These are phyloP conservation scores for Pseudogymnoascus sp. DNA, from an alignment of 2,329 filamentous ascomycete genomes.

Conservation along the genomic window DNA sequence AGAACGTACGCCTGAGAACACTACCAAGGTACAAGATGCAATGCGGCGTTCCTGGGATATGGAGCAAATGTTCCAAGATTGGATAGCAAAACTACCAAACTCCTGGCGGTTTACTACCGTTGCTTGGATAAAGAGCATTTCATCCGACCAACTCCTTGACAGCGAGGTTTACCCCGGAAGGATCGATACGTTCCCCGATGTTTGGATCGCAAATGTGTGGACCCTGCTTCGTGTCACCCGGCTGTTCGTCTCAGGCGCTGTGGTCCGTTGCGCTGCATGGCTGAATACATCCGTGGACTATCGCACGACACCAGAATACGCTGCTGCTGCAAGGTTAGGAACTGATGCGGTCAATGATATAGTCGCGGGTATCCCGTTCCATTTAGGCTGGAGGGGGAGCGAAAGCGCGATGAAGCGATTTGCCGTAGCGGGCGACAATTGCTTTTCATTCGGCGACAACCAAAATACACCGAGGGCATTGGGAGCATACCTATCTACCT, in stretches of 20 bases:
- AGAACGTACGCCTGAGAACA: constrained; percentile 40
- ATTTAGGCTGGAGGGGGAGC: constrained; percentile 49
- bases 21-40: constrained; percentile 42
- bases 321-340: constrained; percentile 42
- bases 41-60: constrained; percentile 44
- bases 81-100: constrained; percentile 43
- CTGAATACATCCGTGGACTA: constrained; percentile 53
- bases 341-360: constrained; percentile 49
- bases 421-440: constrained; percentile 28
- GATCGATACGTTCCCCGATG: constrained; percentile 50
- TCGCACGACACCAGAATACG: constrained; percentile 54
- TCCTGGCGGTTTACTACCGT: constrained; percentile 45
- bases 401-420: constrained; percentile 31
- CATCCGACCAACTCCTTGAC: constrained; percentile 41
- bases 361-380: constrained; percentile 52
- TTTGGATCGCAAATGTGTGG: constrained; percentile 50
- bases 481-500: constrained; percentile 51
- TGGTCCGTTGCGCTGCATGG: constrained; percentile 54
- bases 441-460: constrained; percentile 43
- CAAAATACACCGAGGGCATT: constrained; percentile 41
- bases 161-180: constrained; percentile 52
- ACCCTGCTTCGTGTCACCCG: constrained; percentile 47
- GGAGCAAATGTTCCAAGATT: constrained; percentile 44
- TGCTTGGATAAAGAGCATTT: constrained; percentile 48
- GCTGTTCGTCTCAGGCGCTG: constrained; percentile 45